Base-by-base conservation (phyloP, 1,284 basidiomycete genomes). In the Crucibulum parvulum region DNA sequence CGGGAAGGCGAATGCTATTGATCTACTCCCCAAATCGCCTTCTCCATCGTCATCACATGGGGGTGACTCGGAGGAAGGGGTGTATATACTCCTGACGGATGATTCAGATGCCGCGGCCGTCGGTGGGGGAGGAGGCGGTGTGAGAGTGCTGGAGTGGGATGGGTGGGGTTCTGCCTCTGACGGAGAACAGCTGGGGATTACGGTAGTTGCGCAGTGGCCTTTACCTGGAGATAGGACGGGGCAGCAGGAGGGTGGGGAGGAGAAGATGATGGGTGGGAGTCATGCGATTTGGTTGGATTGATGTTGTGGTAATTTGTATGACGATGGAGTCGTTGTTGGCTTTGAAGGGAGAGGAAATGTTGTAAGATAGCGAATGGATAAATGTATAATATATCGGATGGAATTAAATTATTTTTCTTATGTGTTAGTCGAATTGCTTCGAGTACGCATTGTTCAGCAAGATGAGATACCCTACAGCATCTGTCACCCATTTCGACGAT, bases 1-100 rank as follows among this genome's bases (percentile, higher is more conserved):
- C 9, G 82, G 83, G 1, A 84, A 81, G 69, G 82, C 83, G 6
- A 79, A 83, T 59, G 82, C 81, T 2, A 72, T 84, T 15, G 81
- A 83, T 57, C 55, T 83, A 6, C 62, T 74, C 10, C 55, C 73
- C 6, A 82, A 81, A 60, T 57, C 62, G 39, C 41, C 41, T 11
- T 45, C 41, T 8, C 4, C 24, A 2, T 9, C 6, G n/a, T 45
- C 41, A 7, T 45, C 18, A 45, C 6, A 6, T 43, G 41, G 10
- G 10, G 52, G 36, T 10, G 50, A 65, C 9, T 63, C 56, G 4
- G 65, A 65, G 1, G 64, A 72, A n/a, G 75, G 66, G 1, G 62
- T 72, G 6, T 73, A 65, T 61, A 69, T 84, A 15, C 58, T 82
- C 0, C 69, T 84, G 1, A 84, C 82, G 3, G 81, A 83, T 56